Conservation (phyloP, 2,329 filamentous ascomycete genomes). For the Pseudopithomyces maydicus region DNA sequence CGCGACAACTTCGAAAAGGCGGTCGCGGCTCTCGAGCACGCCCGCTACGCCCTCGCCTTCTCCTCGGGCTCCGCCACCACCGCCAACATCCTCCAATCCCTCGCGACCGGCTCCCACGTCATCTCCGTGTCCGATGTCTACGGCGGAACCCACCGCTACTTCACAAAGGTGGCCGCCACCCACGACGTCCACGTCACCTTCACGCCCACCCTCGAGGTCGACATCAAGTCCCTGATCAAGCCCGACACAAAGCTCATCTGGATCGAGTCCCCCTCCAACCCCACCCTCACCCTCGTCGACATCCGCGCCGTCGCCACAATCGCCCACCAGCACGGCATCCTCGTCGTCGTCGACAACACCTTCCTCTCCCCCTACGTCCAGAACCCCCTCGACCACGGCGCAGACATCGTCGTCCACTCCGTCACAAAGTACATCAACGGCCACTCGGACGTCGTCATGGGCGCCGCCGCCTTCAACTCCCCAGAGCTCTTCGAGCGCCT, state of each 20-base stretch:
- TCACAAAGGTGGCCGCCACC: conserved; percentile 94
- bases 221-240: conserved; percentile 83
- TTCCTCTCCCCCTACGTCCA: conserved; percentile 97
- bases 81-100: conserved; percentile 87
- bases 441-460: conserved; percentile 96
- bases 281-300: conserved; percentile 89
- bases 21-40: conserved; percentile 89
- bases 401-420: conserved; percentile 94
- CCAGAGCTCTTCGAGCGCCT: conserved; percentile 77
- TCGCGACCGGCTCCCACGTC: conserved; percentile 89
- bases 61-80: conserved; percentile 93
- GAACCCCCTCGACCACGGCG: conserved; percentile 92
- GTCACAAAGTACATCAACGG: conserved; percentile 99
- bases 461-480: conserved; percentile 92
- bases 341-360: conserved; percentile 99
- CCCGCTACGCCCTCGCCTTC: conserved; percentile 91
- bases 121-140: conserved; percentile 98
- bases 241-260: conserved; percentile 92
- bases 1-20: conserved; percentile 91
- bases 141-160: conserved; percentile 96
- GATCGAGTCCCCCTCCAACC: conserved; percentile 96
- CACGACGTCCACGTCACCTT: conserved; percentile 96
- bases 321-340: conserved; percentile 85
- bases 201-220: conserved; percentile 86
- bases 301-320: conserved; percentile 82